Base-by-base conservation (phyloP, 495 filamentous ascomycete species). In the Daldinia vernicosa region DNA sequence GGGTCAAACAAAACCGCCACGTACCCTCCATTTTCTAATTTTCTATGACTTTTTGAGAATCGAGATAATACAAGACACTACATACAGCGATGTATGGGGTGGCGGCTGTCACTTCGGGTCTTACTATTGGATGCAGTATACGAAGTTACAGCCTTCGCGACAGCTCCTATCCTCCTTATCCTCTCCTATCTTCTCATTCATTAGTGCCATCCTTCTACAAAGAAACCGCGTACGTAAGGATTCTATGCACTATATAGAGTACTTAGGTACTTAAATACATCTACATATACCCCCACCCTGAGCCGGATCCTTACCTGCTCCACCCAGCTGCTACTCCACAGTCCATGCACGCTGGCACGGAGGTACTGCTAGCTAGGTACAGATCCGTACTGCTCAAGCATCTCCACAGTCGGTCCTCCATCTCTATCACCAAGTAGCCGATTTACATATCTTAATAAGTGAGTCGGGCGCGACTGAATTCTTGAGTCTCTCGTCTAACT, bases 1-100 rank as follows among this genome's bases (percentile, higher is more conserved):
- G 70, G 70, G 70, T 73, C 70, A 73, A 66, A 73, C 70, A 32
- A 53, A 53, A n/a, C 57, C 39, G 65, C 70, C 70, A 69, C 66
- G 65, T 69, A 73, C 57, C 37, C 51, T 63, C 40, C 19, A 27
- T 58, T 63, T 56, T 56, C 30, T 37, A 28, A 33, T 30, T n/a
- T 19, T 56, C 17, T 32, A 33, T 28, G 9, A 5, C 9, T 19
- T 66, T 57, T 62, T 51, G 35, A 51, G 32, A 35, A 60, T 62
- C 27, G 53, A 62, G 68, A 58, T 66, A 43, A 47, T 66, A 40
- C 68, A 40, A 60, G 28, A 55, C 19, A 19, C 52, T 51, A 9
- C 51, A 63, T 51, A 9, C 51, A 63, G 30, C 19, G 19, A 9
- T 4, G 39, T 57, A 61, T 57, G 59, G 64, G 43, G 26, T 53